A percentile compares a stretch with the other conserved stretches of the same genome.
phyloP scores from a whole-genome alignment of 495 filamentous ascomycete species.

The Massariosphaeria phaeospora region DNA sequence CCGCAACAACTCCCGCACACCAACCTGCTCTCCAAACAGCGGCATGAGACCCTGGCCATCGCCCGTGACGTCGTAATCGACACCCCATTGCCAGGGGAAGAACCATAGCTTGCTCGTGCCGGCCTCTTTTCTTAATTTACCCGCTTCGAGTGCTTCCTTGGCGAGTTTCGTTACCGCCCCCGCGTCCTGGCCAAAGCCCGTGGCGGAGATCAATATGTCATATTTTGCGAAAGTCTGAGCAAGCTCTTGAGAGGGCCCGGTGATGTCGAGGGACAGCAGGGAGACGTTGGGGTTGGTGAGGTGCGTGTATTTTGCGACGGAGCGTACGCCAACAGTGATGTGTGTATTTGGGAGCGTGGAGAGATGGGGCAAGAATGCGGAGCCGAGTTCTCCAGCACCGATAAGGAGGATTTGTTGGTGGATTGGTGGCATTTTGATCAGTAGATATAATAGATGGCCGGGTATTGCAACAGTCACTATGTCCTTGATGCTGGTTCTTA shows the following conservation, averaged over 20 bases:
- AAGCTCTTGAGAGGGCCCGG: constrained; percentile 41
- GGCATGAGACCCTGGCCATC: constrained; percentile 48
- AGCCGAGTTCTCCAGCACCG: constrained; percentile 59
- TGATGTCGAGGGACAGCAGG: constrained; percentile 49
- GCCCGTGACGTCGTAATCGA: constrained; percentile 59
- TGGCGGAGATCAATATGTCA: constrained; percentile 52
- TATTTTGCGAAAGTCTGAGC: constrained; percentile 44
- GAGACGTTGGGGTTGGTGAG: constrained; percentile 41
- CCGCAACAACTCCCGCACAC: constrained; percentile 51
- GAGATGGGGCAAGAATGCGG: constrained; percentile 49
- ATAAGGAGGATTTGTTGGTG: constrained; percentile 50
- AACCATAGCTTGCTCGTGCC: constrained; percentile 37
- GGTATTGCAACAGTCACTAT: neutral
- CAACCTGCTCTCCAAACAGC: constrained; percentile 59
- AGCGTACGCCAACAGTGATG: constrained; percentile 51
- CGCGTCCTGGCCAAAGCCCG: constrained; percentile 49
- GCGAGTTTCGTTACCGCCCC: constrained; percentile 52
- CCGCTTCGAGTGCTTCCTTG: constrained; percentile 47
- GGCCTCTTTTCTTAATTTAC: constrained; percentile 20
- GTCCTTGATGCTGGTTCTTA: too few species aligned
- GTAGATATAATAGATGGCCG: neutral
- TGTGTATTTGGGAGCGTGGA: constrained; percentile 36
- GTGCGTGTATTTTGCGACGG: constrained; percentile 39
- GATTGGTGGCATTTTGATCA: neutral
- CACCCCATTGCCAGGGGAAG: constrained; percentile 63